Evolutionary conservation across 2,329 filamentous ascomycete genomes (phyloP), one percentile per base, ranked within the genome.

Genomic region (Ophiobolus disseminans): DNA sequence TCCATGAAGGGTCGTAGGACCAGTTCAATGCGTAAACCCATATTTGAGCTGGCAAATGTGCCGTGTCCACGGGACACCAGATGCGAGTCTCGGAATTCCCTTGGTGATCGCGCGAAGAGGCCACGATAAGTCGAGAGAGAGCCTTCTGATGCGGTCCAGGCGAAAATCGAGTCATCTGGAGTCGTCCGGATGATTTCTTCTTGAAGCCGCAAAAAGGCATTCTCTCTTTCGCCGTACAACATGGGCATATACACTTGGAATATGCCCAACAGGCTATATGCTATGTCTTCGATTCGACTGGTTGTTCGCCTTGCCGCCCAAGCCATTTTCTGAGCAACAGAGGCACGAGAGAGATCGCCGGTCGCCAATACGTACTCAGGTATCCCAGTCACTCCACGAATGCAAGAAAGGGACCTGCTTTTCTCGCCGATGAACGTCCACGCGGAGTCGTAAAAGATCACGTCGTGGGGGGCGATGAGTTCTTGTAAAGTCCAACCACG

Each of bases 261-360:
- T 10, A 65, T 50, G 2, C 61, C 61, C 13, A 63, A 47, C 9
- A 63, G 28, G 23, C 44, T 61, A 21, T 63, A 64, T 7, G 58
- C 61, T 5, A 31, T 45, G 37, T 64, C 61, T 42, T 64, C 61
- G 9, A 54, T 37, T 10, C 52, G 50, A n/a, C 48, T 63, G 0
- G 63, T 65, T 14, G 51, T 16, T 20, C 64, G 52, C 4, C 35
- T 35, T n/a, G 38, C 44, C 7, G 54, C 53, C 64, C 64, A 68
- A 2, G 49, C 46, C 51, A 60, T 57, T 20, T 50, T 40, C 16
- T 32, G 30, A 3, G 30, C n/a, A 7, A 32, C n/a, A 13, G 30
- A 32, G n/a, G 30, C 30, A 14, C n/a, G n/a, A 14, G 13, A 14
- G 10, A 32, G 30, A n/a, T 32, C 30, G n/a, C 30, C n/a, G n/a